Evolutionary conservation across 176 grass and related monocot species (phyloP), one percentile per base, ranked within the genome.

Genomic region (Pharus latifolius): DNA sequence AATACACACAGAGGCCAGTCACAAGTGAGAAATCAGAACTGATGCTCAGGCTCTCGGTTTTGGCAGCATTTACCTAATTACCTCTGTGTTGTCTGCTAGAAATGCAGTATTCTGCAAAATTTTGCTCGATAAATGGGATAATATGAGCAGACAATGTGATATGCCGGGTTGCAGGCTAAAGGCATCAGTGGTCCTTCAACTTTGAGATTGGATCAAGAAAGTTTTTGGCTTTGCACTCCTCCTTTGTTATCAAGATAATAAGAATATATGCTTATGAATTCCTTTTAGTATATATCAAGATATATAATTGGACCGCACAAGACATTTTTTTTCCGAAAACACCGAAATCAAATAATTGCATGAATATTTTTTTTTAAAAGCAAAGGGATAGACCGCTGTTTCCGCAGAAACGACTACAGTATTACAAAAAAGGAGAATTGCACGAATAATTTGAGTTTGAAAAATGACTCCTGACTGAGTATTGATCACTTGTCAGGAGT

Each of bases 161-260:
- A 43, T 41, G 70, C n/a, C n/a, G 9, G 61, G 75, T 76, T 45
- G 70, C 70, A 85, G 76, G 56, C 47, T 70, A 61, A 60, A 75
- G 47, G 40, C 72, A 50, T 64, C 72, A 2, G 83, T 86, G 83
- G 83, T 81, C 83, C 83, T 86, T 51, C 2, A 47, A 19, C 41
- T 76, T 86, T 80, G 58, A 65, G 77, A 81, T 81, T 86, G 65
- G 65, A 75, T 81, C 71, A 47, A 86, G 65, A 65, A 73, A 78
- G 81, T 78, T 49, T 49, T 32, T 11, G 31, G 60, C 59, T 78
- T 50, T 43, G 67, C 49, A 57, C 56, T 58, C 42, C 32, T 28
- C 13, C 9, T 69, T 67, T 19, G 15, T 40, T 71, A 81, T 70
- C 83, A 86, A 28, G 77, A 71, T 76, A 70, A 51, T 43, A 76